phyloP scores from a whole-genome alignment of 306 rosid species.

The Lithocarpus polystachyus region DNA sequence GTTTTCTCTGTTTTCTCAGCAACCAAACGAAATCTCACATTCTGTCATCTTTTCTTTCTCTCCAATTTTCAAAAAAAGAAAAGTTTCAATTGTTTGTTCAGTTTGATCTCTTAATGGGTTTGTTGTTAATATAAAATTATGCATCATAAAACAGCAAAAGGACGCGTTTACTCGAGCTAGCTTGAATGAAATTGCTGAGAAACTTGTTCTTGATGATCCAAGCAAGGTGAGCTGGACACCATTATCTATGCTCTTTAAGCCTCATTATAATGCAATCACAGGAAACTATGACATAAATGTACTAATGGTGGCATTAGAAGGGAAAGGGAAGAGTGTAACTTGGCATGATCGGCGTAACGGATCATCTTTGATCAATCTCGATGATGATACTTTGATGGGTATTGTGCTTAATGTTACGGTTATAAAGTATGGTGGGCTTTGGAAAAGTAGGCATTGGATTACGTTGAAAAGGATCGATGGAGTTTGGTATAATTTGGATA shows the following conservation, averaged over 20 bases:
- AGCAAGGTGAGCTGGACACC: constrained; percentile 61
- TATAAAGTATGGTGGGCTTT: constrained; percentile 64
- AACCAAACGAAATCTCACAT: not conserved
- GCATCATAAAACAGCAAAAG: constrained; percentile 43
- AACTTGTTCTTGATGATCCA: constrained; percentile 51
- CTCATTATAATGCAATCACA: constrained; percentile 74
- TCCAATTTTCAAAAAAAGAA: not conserved
- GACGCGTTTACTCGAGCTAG: constrained; percentile 59
- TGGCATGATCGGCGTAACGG: constrained; percentile 79
- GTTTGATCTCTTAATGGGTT: constrained; percentile 18
- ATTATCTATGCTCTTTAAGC: constrained; percentile 56
- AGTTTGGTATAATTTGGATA: constrained; percentile 82
- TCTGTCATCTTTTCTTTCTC: not conserved
- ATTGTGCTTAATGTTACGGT: constrained; percentile 67
- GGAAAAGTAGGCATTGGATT: constrained; percentile 89
- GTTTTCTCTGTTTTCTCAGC: not conserved
- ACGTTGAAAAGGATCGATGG: constrained; percentile 64
- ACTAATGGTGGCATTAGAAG: constrained; percentile 70
- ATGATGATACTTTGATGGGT: constrained; percentile 75
- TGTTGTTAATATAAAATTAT: not conserved
- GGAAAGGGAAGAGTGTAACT: constrained; percentile 63
- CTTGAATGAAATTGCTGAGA: constrained; percentile 73
- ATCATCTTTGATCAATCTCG: constrained; percentile 62
- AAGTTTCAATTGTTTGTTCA: not conserved
- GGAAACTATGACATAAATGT: constrained; percentile 95